A percentile compares a stretch with the other conserved stretches of the same genome.
Evolutionary conservation across 257 asterid genomes (phyloP).

Genomic region (Nicotiana knightiana): DNA sequence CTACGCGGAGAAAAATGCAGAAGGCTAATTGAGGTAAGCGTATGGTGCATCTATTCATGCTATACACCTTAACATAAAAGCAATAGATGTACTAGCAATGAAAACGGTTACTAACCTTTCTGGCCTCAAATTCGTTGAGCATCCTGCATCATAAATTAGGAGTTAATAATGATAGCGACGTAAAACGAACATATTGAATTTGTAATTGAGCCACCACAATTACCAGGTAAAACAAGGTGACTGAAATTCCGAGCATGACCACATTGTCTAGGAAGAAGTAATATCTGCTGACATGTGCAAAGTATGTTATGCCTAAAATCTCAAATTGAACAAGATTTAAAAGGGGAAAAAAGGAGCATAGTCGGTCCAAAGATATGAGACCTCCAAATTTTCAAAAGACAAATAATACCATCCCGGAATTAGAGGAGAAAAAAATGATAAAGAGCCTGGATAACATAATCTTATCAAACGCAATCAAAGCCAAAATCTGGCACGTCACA

Average conservation of each 20-base stretch:
- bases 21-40: background rate
- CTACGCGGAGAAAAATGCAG: background rate
- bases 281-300: slow-evolving; percentile 38
- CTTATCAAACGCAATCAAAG: background rate
- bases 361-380: slow-evolving; percentile 1
- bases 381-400: background rate
- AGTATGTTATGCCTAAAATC: background rate
- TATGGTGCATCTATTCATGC: background rate
- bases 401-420: background rate
- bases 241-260: slow-evolving; percentile 40
- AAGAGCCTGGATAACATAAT: background rate
- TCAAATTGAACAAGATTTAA: background rate
- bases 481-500: background rate
- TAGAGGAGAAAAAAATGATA: background rate
- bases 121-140: slow-evolving; percentile 24
- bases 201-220: background rate
- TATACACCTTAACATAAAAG: background rate
- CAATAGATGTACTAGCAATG: background rate
- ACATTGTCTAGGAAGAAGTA: slow-evolving; percentile 24
- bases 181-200: background rate
- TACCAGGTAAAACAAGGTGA: slow-evolving; percentile 49
- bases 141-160: slow-evolving; percentile 36
- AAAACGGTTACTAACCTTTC: slow-evolving; percentile 46
- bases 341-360: background rate
- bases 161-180: background rate